Percentiles rank a stretch among this genome's conserved stretches.
phyloP scores from a whole-genome alignment of 805 yeast genomes.

The Kazachstania kunashirensis region DNA sequence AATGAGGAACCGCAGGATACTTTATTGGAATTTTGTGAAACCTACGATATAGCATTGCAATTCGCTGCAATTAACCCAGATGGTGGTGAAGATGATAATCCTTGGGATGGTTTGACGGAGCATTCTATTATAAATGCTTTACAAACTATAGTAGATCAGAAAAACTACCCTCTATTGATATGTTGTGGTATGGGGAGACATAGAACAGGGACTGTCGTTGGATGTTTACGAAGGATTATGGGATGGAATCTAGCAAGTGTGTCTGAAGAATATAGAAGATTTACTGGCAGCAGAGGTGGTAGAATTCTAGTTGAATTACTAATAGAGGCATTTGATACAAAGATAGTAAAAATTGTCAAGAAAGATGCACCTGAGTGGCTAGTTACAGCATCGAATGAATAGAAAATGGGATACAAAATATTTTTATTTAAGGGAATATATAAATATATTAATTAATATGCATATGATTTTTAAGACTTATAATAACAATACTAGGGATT shows the following conservation, averaged over 20 bases:
- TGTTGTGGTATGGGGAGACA: slow-evolving; percentile 99
- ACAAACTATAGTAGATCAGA: slow-evolving; percentile 58
- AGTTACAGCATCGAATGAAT: slow-evolving; percentile 13
- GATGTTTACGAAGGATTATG: slow-evolving; percentile 83
- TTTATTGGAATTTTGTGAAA: slow-evolving; percentile 70
- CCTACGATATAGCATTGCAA: slow-evolving; percentile 61
- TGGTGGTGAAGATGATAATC: slow-evolving; percentile 60
- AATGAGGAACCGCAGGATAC: slow-evolving; percentile 92
- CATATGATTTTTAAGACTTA: too few relatives aligned
- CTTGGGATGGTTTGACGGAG: slow-evolving; percentile 94
- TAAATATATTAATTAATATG: too few relatives aligned
- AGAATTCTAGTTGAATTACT: slow-evolving; percentile 83
- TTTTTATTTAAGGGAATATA: too few relatives aligned
- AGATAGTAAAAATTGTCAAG: slow-evolving; percentile 23
- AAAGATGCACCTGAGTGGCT: slow-evolving; percentile 28
- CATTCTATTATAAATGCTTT: slow-evolving; percentile 70
- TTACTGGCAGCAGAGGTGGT: slow-evolving; percentile 89
- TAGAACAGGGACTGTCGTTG: slow-evolving; percentile 92
- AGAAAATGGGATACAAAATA: too few relatives aligned
- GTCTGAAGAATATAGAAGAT: slow-evolving; percentile 86
- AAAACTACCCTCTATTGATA: slow-evolving; percentile 76
- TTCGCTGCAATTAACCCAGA: slow-evolving; percentile 78
- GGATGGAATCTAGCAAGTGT: slow-evolving; percentile 96
- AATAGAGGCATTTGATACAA: slow-evolving; percentile 47
- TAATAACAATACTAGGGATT: too few relatives aligned